These are phyloP conservation scores for Solanum pennellii DNA, from an alignment of 257 asterid species.

Conservation along the genomic window DNA sequence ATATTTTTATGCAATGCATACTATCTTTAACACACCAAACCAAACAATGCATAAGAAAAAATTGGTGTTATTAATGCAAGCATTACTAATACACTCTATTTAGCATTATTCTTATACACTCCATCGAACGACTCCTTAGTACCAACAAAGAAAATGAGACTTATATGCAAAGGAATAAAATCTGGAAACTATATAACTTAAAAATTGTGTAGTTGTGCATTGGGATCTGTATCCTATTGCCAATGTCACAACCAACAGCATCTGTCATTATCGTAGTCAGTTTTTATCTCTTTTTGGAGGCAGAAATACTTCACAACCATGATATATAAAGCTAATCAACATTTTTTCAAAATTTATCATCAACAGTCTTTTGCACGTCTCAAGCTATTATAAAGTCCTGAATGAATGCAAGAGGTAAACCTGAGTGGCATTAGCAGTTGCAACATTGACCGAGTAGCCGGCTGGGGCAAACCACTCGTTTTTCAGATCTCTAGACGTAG, in stretches of 20 bases:
- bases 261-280: background rate
- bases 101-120: background rate
- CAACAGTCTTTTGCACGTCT: background rate
- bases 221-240: background rate
- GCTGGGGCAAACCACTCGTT: conserved; percentile 77
- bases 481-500: conserved; percentile 61
- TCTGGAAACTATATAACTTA: background rate
- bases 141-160: background rate
- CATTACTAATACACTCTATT: background rate
- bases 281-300: background rate
- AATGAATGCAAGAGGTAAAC: conserved; percentile 12
- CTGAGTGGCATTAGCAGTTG: conserved; percentile 93
- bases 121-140: background rate
- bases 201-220: background rate
- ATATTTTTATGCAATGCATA: background rate
- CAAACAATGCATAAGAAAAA: background rate
- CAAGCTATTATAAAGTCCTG: background rate
- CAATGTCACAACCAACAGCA: background rate
- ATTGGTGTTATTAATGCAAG: background rate
- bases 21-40: background rate
- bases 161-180: background rate
- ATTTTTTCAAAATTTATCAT: background rate
- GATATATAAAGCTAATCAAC: background rate
- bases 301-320: background rate
- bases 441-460: conserved; percentile 76